Conservation (phyloP, 345 rosid genomes). For the Aquilaria malaccensis region DNA sequence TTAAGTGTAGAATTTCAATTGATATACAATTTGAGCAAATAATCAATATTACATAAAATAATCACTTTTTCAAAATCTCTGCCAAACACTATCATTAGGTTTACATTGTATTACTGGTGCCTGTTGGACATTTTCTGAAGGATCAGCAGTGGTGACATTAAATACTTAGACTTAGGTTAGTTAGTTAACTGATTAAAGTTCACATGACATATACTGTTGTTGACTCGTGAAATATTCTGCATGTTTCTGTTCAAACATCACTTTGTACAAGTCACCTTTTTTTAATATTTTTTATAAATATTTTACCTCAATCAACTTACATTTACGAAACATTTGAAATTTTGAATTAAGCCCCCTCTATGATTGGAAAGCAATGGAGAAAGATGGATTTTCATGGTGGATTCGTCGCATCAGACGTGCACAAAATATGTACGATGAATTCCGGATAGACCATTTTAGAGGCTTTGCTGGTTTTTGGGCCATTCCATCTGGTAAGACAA, state of each 20-base stretch:
- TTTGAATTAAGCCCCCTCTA: constrained; percentile 70
- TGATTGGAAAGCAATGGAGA: constrained; percentile 93
- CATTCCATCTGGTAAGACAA: constrained; percentile 69
- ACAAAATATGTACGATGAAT: constrained; percentile 70
- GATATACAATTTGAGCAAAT: too few species aligned
- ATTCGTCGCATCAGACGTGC: constrained; percentile 65
- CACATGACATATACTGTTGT: too few species aligned
- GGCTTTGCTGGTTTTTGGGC: constrained; percentile 99
- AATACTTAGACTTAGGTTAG: too few species aligned
- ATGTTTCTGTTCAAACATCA: constrained; percentile 8
- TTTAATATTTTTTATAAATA: neutral
- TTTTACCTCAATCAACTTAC: constrained; percentile 7
- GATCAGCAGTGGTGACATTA: too few species aligned
- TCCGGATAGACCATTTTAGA: constrained; percentile 94
- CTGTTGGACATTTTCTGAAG: too few species aligned
- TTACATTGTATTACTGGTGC: too few species aligned
- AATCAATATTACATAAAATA: too few species aligned
- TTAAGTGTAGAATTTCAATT: too few species aligned
- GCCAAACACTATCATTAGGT: too few species aligned
- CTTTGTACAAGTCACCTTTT: neutral
- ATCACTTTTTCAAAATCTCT: too few species aligned
- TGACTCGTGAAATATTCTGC: neutral
- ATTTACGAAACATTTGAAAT: constrained; percentile 16
- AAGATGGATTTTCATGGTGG: constrained; percentile 90
- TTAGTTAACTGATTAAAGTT: too few species aligned